Evolutionary conservation across 805 yeast genomes (phyloP).

Genomic region (Kregervanrija delftensis): DNA sequence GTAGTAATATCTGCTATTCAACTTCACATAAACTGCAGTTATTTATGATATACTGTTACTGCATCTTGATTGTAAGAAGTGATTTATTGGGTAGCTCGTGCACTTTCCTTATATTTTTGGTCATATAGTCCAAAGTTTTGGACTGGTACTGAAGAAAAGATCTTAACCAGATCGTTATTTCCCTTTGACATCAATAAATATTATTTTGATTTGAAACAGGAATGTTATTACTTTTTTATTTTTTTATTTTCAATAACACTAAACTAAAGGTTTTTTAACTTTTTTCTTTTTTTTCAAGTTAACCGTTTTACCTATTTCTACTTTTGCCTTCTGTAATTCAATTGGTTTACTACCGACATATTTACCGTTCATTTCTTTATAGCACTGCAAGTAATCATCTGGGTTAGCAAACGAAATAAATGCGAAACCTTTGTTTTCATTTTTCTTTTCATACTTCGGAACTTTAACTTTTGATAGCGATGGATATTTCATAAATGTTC

Average conservation of each 20-base stretch:
- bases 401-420: slow-evolving; percentile 63
- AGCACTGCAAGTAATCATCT: slow-evolving; percentile 63
- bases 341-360: slow-evolving; percentile 72
- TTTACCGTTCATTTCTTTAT: slow-evolving; percentile 70
- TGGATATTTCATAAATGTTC: slow-evolving; percentile 47
- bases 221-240: neutral
- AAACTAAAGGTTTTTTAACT: slow-evolving; percentile 3
- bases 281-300: slow-evolving; percentile 1
- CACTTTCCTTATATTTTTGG: no score
- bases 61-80: no score
- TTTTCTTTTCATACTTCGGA: slow-evolving; percentile 41
- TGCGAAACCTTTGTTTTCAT: slow-evolving; percentile 59
- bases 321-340: slow-evolving; percentile 56
- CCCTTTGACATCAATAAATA: no score
- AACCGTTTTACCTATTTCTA: slow-evolving; percentile 24
- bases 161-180: no score
- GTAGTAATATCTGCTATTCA: no score
- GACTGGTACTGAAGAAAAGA: no score
- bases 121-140: no score
- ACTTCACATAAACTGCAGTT: no score
- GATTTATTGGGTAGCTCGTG: no score
- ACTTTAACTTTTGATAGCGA: slow-evolving; percentile 54
- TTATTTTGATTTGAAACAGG: no score
- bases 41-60: no score
- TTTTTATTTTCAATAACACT: neutral